Percentiles rank a stretch among this genome's conserved stretches.
These are phyloP conservation scores for Posidonia australis DNA, from an alignment of 106 monocot species.

Conservation along the genomic window DNA sequence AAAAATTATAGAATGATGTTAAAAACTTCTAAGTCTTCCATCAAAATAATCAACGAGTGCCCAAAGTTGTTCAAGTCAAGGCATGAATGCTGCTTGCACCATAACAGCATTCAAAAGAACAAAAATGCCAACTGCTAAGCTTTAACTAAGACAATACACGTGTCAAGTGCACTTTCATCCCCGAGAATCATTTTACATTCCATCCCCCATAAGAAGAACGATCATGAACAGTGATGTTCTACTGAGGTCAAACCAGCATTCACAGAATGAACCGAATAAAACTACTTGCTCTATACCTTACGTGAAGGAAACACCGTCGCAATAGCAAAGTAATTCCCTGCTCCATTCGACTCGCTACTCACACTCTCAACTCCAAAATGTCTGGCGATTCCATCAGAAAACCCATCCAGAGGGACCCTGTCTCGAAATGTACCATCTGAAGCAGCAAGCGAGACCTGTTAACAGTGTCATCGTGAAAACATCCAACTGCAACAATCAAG, in stretches of 20 bases:
- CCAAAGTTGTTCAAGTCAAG: background rate
- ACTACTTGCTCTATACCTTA: slow-evolving; percentile 29
- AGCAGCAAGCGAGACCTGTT: slow-evolving; percentile 57
- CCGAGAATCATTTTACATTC: too few relatives aligned
- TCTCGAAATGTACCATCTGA: slow-evolving; percentile 6
- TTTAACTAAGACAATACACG: background rate
- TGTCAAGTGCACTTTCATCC: too few relatives aligned
- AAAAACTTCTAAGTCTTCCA: background rate
- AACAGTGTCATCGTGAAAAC: slow-evolving; percentile 9
- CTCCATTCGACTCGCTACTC: slow-evolving; percentile 5
- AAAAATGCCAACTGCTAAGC: too few relatives aligned
- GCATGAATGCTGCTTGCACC: too few relatives aligned
- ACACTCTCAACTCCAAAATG: slow-evolving; percentile 26
- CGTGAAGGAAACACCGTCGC: slow-evolving; percentile 50
- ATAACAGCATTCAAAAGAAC: too few relatives aligned
- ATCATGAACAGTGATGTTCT: too few relatives aligned
- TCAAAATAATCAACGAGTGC: background rate
- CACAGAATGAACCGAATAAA: background rate
- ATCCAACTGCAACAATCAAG: background rate
- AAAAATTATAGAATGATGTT: background rate
- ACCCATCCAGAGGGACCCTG: slow-evolving; percentile 28
- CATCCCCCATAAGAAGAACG: background rate
- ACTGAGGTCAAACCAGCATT: too few relatives aligned
- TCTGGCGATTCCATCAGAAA: slow-evolving; percentile 22
- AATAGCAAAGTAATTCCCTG: slow-evolving; percentile 58